Evolutionary conservation across 192 early-diverging fungal species (phyloP).

Genomic region (Chytriomyces sp.): DNA sequence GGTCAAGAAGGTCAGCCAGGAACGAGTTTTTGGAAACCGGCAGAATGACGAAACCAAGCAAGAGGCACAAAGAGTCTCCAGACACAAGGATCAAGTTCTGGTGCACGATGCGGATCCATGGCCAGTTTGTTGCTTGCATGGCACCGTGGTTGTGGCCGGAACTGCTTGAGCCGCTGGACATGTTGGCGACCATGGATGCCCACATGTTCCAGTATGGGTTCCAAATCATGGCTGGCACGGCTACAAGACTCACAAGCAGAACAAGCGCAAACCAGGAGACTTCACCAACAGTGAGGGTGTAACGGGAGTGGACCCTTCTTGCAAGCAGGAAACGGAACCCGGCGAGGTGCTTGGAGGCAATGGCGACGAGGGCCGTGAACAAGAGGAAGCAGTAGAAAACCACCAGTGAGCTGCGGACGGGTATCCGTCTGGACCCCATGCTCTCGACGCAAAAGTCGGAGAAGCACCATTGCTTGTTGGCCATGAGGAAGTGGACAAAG

Average conservation of each 20-base stretch:
- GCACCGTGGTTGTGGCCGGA: neutral
- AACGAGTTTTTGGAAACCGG: constrained; percentile 37
- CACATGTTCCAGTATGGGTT: neutral
- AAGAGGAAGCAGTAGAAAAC: constrained; percentile 11
- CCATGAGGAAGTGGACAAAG: constrained; percentile 86
- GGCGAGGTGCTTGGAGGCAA: neutral
- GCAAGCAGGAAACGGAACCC: neutral
- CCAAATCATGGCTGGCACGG: neutral
- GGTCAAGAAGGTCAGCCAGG: constrained; percentile 26
- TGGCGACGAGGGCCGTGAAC: neutral
- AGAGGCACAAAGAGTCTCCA: constrained; percentile 24
- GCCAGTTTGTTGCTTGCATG: neutral
- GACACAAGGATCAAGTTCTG: constrained; percentile 3
- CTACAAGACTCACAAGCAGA: neutral
- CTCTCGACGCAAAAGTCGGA: constrained; percentile 24
- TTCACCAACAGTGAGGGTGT: neutral
- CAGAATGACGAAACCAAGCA: constrained; percentile 39
- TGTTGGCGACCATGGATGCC: neutral
- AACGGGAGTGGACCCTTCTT: neutral
- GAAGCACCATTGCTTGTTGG: constrained; percentile 71
- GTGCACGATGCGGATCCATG: neutral
- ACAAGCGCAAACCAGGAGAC: neutral
- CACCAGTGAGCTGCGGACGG: constrained; percentile 16
- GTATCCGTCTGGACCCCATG: neutral
- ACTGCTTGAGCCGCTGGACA: neutral